Conservation (phyloP, 495 filamentous ascomycete species). For the Penicillium canariense region DNA sequence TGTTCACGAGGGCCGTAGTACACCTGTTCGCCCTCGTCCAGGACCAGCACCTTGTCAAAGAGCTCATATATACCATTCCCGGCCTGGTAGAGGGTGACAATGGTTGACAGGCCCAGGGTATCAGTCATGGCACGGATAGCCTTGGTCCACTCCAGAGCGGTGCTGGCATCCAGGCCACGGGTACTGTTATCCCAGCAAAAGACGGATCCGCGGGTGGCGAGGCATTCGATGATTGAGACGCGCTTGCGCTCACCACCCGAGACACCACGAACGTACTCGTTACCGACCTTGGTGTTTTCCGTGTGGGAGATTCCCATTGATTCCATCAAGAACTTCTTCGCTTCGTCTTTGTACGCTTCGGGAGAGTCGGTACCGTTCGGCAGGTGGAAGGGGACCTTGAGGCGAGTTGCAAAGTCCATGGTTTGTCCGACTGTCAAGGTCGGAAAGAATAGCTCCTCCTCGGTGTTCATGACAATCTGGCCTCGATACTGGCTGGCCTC, state of each 20-base stretch:
- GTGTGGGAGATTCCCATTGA: conserved; percentile 77
- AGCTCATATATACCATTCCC: conserved; percentile 61
- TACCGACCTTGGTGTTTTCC: conserved; percentile 75
- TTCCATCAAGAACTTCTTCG: conserved; percentile 68
- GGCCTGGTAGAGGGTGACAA: conserved; percentile 60
- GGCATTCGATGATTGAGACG: conserved; percentile 64
- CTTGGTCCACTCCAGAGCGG: conserved; percentile 56
- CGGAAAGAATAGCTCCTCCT: conserved; percentile 73
- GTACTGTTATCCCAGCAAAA: conserved; percentile 64
- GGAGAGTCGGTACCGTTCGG: conserved; percentile 39
- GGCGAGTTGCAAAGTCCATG: conserved; percentile 59
- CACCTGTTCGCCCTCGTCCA: conserved; percentile 62
- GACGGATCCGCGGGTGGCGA: conserved; percentile 59
- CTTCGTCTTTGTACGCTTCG: conserved; percentile 47
- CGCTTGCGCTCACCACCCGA: conserved; percentile 81
- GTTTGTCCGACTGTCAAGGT: conserved; percentile 69
- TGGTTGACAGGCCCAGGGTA: conserved; percentile 43
- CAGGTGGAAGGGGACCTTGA: conserved; percentile 37
- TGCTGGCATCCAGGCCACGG: conserved; percentile 58
- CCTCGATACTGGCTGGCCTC: conserved; percentile 62
- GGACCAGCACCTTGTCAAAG: conserved; percentile 67
- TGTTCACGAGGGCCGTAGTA: conserved; percentile 58
- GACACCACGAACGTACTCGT: conserved; percentile 76
- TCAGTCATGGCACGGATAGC: conserved; percentile 48
- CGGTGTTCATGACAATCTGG: conserved; percentile 68